A percentile compares a stretch with the other conserved stretches of the same genome.
phyloP scores from a whole-genome alignment of 192 early-diverging fungal genomes.

The Rhizoclosmatium globosum region DNA sequence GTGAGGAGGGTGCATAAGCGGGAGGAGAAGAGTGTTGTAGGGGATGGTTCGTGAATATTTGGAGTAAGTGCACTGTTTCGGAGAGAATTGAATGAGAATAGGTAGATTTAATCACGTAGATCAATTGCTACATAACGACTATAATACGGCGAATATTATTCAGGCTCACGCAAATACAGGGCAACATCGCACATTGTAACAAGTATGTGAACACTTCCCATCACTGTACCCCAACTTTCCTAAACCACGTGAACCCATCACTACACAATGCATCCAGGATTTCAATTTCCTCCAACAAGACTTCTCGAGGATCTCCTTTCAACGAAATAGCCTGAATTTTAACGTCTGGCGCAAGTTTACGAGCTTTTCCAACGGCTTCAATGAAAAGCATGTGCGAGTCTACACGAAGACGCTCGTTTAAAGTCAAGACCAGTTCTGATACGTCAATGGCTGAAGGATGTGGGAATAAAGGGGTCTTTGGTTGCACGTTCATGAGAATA shows the following conservation, averaged over 20 bases:
- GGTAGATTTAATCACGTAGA: background rate
- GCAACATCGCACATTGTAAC: background rate
- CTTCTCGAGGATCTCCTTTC: slow-evolving; percentile 2
- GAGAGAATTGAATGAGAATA: background rate
- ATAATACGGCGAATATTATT: background rate
- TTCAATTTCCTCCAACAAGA: slow-evolving; percentile 4
- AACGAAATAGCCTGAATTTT: slow-evolving; percentile 26
- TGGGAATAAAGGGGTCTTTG: slow-evolving; percentile 21
- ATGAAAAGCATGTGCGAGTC: slow-evolving; percentile 16
- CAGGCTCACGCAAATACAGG: slow-evolving; percentile 30
- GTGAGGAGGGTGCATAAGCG: background rate
- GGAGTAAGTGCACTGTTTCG: background rate
- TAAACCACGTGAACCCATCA: slow-evolving; percentile 36
- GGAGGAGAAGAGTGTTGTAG: background rate
- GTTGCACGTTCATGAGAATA: slow-evolving; percentile 28
- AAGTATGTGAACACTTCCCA: slow-evolving; percentile 31
- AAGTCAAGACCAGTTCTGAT: slow-evolving; percentile 20
- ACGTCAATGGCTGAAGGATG: slow-evolving; percentile 17
- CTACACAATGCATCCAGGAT: slow-evolving; percentile 18
- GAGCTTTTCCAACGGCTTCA: slow-evolving; percentile 11
- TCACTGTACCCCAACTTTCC: slow-evolving; percentile 24
- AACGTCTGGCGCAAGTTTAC: background rate
- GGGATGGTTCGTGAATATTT: background rate
- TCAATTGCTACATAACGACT: background rate
- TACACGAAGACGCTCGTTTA: slow-evolving; percentile 17